Conservation (phyloP, 1,284 basidiomycete species). For the Leccinum fuscescens region DNA sequence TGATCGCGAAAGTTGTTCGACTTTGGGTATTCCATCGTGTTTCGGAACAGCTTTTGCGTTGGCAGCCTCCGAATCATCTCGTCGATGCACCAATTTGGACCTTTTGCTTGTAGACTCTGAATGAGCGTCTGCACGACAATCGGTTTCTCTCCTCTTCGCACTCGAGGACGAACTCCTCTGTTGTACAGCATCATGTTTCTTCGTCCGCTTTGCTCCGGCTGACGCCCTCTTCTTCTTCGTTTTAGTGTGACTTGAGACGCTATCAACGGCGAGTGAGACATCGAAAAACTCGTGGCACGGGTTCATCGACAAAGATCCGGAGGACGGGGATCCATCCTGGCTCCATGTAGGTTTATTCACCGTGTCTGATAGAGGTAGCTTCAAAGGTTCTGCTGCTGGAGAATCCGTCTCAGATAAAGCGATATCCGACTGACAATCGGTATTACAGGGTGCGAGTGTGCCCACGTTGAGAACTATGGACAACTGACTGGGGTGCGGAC, state of each 20-base stretch:
- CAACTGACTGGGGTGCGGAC: not conserved
- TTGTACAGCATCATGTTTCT: constrained; percentile 6
- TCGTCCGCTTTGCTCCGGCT: not conserved
- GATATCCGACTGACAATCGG: constrained; percentile 4
- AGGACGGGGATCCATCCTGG: not conserved
- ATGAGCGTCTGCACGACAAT: not conserved
- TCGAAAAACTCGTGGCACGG: not conserved
- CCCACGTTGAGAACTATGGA: not conserved
- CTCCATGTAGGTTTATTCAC: constrained; percentile 15
- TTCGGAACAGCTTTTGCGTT: not conserved
- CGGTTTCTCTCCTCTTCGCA: constrained; percentile 2
- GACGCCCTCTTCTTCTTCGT: constrained; percentile 12
- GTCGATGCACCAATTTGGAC: constrained; percentile 7
- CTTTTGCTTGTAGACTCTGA: constrained; percentile 24
- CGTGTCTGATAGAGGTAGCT: constrained; percentile 25
- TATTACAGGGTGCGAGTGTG: not conserved
- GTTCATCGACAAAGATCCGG: constrained; percentile 4
- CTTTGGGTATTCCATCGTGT: not conserved
- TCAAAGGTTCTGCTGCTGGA: constrained; percentile 16
- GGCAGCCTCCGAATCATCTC: not conserved
- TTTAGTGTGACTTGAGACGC: not conserved
- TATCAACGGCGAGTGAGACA: not conserved
- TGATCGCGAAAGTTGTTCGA: constrained; percentile 5
- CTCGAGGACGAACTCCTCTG: not conserved
- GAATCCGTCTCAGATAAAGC: constrained; percentile 26